Conservation (phyloP, 1,139 yeast genomes). For the Yamadazyma epiphylla region DNA sequence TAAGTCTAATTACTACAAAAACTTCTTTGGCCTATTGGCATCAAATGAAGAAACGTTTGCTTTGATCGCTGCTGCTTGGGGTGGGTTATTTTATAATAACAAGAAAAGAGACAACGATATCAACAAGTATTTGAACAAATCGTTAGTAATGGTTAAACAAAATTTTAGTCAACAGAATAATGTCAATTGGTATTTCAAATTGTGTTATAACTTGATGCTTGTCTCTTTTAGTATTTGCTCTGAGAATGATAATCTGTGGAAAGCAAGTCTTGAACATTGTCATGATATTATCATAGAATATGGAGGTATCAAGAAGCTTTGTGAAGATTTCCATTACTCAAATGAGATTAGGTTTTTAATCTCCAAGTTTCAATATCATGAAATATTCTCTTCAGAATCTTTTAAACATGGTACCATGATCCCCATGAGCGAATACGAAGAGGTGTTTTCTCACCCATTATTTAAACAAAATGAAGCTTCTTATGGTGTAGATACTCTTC, state of each 20-base stretch:
- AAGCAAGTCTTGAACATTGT: slow-evolving; percentile 16
- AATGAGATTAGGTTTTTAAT: slow-evolving; percentile 18
- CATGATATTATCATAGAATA: slow-evolving; percentile 45
- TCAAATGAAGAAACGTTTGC: slow-evolving; percentile 31
- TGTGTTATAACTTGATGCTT: slow-evolving; percentile 21
- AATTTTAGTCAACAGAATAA: background rate
- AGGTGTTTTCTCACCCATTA: slow-evolving; percentile 6
- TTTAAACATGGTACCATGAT: slow-evolving; percentile 15
- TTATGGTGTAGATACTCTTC: slow-evolving; percentile 21
- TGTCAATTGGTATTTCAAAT: slow-evolving; percentile 15
- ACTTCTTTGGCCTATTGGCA: slow-evolving; percentile 38
- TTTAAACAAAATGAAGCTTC: slow-evolving; percentile 5
- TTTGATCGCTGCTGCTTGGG: slow-evolving; percentile 44
- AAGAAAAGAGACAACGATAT: slow-evolving; percentile 11
- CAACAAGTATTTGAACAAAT: slow-evolving; percentile 14
- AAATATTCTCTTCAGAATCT: slow-evolving; percentile 16
- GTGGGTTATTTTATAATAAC: slow-evolving; percentile 16
- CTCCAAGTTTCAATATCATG: slow-evolving; percentile 21
- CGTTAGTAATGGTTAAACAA: slow-evolving; percentile 6
- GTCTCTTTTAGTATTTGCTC: slow-evolving; percentile 29
- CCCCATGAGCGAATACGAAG: slow-evolving; percentile 12
- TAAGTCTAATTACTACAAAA: slow-evolving; percentile 38
- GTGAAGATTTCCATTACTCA: slow-evolving; percentile 14
- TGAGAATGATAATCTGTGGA: slow-evolving; percentile 41
- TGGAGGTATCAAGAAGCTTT: slow-evolving; percentile 45